phyloP scores from a whole-genome alignment of 352 stramenopile genomes.

The Phytophthora litchii region DNA sequence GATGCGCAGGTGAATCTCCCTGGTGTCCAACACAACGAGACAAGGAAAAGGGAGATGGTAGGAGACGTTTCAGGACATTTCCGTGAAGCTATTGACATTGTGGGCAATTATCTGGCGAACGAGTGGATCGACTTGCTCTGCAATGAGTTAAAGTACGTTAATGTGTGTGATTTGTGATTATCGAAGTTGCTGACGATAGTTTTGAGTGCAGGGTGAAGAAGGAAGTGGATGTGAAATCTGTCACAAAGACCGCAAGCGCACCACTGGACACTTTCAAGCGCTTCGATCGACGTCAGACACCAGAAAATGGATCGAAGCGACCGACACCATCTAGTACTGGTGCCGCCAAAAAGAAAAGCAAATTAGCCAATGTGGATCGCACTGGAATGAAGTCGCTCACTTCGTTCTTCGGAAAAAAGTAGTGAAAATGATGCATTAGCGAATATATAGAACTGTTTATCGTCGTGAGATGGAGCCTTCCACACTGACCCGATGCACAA shows the following conservation, averaged over 20 bases:
- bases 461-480: slow-evolving; percentile 66
- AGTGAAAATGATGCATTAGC: slow-evolving; percentile 26
- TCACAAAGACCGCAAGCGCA: slow-evolving; percentile 14
- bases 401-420: slow-evolving; percentile 86
- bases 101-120: slow-evolving; percentile 59
- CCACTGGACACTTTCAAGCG: slow-evolving; percentile 43
- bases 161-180: not conserved
- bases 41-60: not conserved
- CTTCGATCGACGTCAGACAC: slow-evolving; percentile 38
- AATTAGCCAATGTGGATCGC: slow-evolving; percentile 75
- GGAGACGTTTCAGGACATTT: slow-evolving; percentile 15
- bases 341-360: slow-evolving; percentile 80
- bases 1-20: slow-evolving; percentile 45
- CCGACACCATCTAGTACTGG: slow-evolving; percentile 32
- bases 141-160: slow-evolving; percentile 60
- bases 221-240: slow-evolving; percentile 24
- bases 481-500: slow-evolving; percentile 78
- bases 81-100: slow-evolving; percentile 60
- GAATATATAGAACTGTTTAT: slow-evolving; percentile 36
- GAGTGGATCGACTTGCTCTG: slow-evolving; percentile 53
- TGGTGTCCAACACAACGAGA: slow-evolving; percentile 12
- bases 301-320: slow-evolving; percentile 47
- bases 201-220: slow-evolving; percentile 36
- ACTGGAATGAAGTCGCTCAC: slow-evolving; percentile 86
- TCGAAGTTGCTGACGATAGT: not conserved